A percentile compares a stretch with the other conserved stretches of the same genome.
These are phyloP conservation scores for Ophiostoma triangulosporum DNA, from an alignment of 2,329 filamentous ascomycete genomes.

Conservation along the genomic window DNA sequence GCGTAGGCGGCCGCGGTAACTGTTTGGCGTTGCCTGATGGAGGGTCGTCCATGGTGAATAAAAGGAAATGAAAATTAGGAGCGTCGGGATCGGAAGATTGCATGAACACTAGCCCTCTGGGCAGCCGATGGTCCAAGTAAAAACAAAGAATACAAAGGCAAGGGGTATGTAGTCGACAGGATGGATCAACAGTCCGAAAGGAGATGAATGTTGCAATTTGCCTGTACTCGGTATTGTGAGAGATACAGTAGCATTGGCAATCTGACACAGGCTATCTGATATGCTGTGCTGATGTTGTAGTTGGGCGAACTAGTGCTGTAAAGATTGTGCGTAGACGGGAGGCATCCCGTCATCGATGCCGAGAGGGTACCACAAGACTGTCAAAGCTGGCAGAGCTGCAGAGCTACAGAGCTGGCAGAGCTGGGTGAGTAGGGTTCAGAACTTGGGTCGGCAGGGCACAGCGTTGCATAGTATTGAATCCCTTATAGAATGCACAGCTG, in stretches of 20 bases:
- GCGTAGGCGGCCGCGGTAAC: not conserved
- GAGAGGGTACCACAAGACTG: not conserved
- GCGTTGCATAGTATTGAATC: not conserved
- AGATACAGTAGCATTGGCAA: not conserved
- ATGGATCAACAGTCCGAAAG: not conserved
- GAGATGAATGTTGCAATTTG: not conserved
- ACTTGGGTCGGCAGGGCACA: not conserved
- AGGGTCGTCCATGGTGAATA: constrained; percentile 5
- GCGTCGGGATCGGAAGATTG: not conserved
- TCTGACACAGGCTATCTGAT: not conserved
- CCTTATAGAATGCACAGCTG: not conserved
- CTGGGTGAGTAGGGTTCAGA: not conserved
- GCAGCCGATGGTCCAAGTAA: not conserved
- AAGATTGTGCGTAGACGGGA: not conserved
- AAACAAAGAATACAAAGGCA: not conserved
- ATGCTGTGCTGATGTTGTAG: not conserved
- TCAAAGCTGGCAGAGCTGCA: not conserved
- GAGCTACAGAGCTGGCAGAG: too few species aligned
- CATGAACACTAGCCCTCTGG: not conserved
- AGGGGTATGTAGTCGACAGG: not conserved
- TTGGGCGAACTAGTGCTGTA: not conserved
- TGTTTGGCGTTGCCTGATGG: not conserved
- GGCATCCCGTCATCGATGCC: constrained; percentile 2
- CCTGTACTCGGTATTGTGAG: not conserved
- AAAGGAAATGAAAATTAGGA: not conserved